Base-by-base conservation (phyloP, 2,329 filamentous ascomycete species). In the Aspergillus candidus region DNA sequence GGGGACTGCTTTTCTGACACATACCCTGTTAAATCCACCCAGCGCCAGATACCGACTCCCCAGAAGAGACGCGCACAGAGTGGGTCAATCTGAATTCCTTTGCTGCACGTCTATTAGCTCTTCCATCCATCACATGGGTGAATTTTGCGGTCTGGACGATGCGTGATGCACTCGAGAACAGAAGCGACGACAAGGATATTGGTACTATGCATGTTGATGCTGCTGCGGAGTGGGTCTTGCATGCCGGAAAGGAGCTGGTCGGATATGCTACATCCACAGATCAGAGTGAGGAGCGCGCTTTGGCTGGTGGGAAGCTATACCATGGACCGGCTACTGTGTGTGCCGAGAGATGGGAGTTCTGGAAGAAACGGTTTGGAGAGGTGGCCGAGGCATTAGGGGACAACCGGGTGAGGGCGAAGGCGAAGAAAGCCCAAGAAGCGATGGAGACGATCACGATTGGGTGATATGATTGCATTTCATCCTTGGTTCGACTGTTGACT, bases 71-170 rank as follows among this genome's bases (percentile, higher is more conserved):
- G 10, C 35, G 33, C 11, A 13, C 14, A 8, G 40, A 43, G 33
- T 50, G 48, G 45, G 15, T 50, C 8, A 48, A 37, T 18, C 38
- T 50, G 6, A 45, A 48, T 13, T 41, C 48, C 12, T 50, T 50
- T 17, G 38, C 44, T 13, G 46, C 44, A n/a, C 49, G 49, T 18
- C 38, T 51, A n/a, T 18, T 49, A 10, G 12, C 31, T 11, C 31
- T 40, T 11, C 29, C 17, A 29, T 27, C 29, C 2, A 13, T 29
- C 4, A 32, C 40, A 2, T 45, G 47, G 43, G 15, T 6, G 3
- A 38, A 36, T 5, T 40, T 51, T 38, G 41, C 39, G 11, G 32
- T 51, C 18, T 51, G 49, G 49, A 32, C 33, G 36, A 37, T 51
- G 7, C 41, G 46, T 11, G 29, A 38, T 15, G 43, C 41, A 2